Evolutionary conservation across 805 yeast species (phyloP), one percentile per base, ranked within the genome.

Genomic region (Candida endomychidarum): DNA sequence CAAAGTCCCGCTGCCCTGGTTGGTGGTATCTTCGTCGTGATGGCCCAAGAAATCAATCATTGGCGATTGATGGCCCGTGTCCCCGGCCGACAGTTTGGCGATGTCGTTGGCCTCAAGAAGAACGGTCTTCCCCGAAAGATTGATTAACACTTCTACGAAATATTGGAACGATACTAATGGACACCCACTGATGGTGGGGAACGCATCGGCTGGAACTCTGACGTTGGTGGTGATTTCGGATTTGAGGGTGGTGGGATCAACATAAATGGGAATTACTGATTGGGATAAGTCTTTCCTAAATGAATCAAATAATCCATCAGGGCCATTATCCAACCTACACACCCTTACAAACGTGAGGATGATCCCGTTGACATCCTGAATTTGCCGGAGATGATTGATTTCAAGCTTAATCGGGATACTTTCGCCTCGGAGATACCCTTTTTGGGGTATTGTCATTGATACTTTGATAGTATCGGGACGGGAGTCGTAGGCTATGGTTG

Each of bases 241-340:
- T 12, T 70, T 61, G 27, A 79, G 65, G 1, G 83, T 73, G 10
- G 54, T 65, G 0, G 90, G 87, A 55, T 87, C 90, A n/a, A 87
- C 78, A 47, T 79, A 83, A 9, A 89, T 62, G 1, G 96, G 96
- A 1, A 83, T 72, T 1, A 87, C 75, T 24, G 77, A 74, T 60
- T 89, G 97, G 25, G 82, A 77, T 5, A 89, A 65, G 56, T 89
- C 97, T 57, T 89, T 89, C 41, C 97, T 67, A 58, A 83, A 89
- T 1, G 91, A 75, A 57, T 83, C 82, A 40, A 75, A 71, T 40
- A 82, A 73, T 38, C 80, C 73, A 51, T 77, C 79, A n/a, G 73
- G 71, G 0, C 80, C 80, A 46, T 72, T 63, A 45, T 74, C 80
- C 44, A 73, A 61, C 10, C 93, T 70, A 48, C 95, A 86, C 4